Evolutionary conservation across 495 filamentous ascomycete genomes (phyloP), one percentile per base, ranked within the genome.

Genomic region (Immersiella caudata): DNA sequence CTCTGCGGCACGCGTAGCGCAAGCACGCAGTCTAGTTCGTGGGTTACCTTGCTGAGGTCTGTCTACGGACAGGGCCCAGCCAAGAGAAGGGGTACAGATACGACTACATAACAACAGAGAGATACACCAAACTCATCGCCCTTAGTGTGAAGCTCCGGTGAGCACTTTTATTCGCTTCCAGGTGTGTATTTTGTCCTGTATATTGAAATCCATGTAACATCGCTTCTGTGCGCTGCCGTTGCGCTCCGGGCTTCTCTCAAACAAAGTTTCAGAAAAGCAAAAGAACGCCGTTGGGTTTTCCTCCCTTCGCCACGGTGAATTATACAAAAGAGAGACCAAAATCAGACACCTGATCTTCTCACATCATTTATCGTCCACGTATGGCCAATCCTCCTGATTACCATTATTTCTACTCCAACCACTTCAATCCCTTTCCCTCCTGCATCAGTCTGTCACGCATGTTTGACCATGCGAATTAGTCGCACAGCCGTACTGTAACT

Each of bases 321-420:
- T 46, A 46, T 46, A 46, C 40, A 46, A 46, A 46, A 46, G 40
- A 46, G 40, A 57, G 54, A 26, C 14, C 54, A 57, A 57, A 57
- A 57, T n/a, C 22, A 57, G 20, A 54, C 20, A 54, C 51, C 16
- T 20, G 51, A 54, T 54, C 51, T 54, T 54, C 51, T 20, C 54
- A 57, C 14, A 57, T 12, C 40, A 14, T 14, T 25, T 57, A 24
- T 26, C 29, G 8, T 57, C 26, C 54, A 14, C 21, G 21, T 33
- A 33, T 24, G 54, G 22, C 9, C 54, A 24, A 26, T 57, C 11
- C 26, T 12, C 22, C 22, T 22, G 22, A 57, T 27, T 46, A 46
- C 40, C 40, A 46, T 46, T 46, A 46, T 12, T 6, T 46, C 40
- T 46, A 2, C 11, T 46, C 40, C 29, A 33, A 33, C 29, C 3